Conservation (phyloP, 257 asterid species). For the Solanum phureja region DNA sequence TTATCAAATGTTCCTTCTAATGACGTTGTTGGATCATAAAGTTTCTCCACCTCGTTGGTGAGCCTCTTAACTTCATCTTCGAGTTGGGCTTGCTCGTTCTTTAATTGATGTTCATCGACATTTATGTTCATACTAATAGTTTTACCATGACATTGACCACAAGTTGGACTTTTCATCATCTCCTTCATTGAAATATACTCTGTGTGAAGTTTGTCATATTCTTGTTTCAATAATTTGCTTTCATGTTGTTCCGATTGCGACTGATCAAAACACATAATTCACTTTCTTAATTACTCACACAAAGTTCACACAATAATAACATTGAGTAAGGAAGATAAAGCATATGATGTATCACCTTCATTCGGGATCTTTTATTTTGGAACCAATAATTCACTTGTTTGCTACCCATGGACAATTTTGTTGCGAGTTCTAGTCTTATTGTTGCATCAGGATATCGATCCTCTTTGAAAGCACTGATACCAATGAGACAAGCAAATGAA, state of each 20-base stretch:
- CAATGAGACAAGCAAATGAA: neutral
- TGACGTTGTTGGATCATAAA: too few species aligned
- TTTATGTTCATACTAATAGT: too few species aligned
- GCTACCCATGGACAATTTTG: neutral
- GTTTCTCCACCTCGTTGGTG: neutral
- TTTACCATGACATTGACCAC: too few species aligned
- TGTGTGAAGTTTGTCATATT: too few species aligned
- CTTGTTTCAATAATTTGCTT: too few species aligned
- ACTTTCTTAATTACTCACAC: too few species aligned
- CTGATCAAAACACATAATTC: too few species aligned
- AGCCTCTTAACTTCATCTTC: neutral
- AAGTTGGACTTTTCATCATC: too few species aligned
- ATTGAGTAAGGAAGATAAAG: neutral
- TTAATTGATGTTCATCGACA: neutral
- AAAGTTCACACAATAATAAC: neutral
- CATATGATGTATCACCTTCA: conserved; percentile 38
- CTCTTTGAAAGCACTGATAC: neutral
- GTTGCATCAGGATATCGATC: neutral
- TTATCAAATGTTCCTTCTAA: neutral
- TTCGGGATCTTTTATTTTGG: conserved; percentile 58
- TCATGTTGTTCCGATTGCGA: too few species aligned
- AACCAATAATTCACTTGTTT: neutral
- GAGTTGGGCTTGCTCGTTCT: neutral
- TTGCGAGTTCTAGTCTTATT: neutral
- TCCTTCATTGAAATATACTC: too few species aligned